Evolutionary conservation across 495 filamentous ascomycete genomes (phyloP), one percentile per base, ranked within the genome.

Genomic region (Astrothelium macrocarpum): DNA sequence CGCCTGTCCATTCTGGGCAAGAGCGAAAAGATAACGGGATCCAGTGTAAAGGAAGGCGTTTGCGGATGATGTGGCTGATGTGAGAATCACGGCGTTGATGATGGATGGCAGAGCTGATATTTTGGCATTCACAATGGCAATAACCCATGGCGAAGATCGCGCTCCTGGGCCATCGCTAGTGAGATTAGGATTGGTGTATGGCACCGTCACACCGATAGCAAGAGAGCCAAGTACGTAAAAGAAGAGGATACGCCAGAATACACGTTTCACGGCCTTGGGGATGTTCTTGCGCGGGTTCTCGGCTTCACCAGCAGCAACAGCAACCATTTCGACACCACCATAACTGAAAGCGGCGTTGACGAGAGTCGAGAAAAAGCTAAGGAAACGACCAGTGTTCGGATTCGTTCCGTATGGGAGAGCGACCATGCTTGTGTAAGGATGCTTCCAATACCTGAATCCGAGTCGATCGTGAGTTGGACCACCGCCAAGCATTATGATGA

Each of bases 41-140:
- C 86, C 88, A 34, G 86, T 90, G 76, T 90, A 93, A 61, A 91
- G 78, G 78, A 89, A 90, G 1, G 87, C 85, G 70, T 95, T 95
- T 59, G 83, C 89, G 0, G 85, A 82, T 3, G 86, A 89, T 68
- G 82, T 81, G 5, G 85, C 86, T 1, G 85, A 82, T 59, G 81
- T 85, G 53, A 90, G 75, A 59, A 90, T 83, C 39, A 86, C 82
- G 9, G 84, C 89, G 73, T 93, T 95, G 75, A 95, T 86, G 65
- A 91, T 84, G 53, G 84, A 82, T 2, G 84, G 84, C 9, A 93
- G 79, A 11, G 81, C 81, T 20, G 78, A 78, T 63, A 95, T 87
- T 14, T 84, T 79, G 1, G 87, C 85, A 28, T 82, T 74, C 32
- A 82, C 70, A 61, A 83, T 80, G 46, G 85, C 85, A 61, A 88